Evolutionary conservation across 306 rosid species (phyloP), one percentile per base, ranked within the genome.

Genomic region (Pyrus betulifolia): DNA sequence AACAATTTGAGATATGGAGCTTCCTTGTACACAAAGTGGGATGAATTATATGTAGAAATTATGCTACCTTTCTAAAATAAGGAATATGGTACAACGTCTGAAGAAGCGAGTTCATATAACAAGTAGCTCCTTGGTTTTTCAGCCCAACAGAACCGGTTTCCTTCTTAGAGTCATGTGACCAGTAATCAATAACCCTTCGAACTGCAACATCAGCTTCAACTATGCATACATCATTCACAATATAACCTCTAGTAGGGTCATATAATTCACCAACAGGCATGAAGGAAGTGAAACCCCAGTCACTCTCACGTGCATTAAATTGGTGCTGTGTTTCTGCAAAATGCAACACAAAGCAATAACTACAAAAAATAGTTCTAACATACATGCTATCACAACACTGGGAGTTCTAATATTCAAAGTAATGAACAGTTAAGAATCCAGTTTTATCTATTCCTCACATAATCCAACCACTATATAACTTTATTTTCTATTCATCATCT

Each of bases 41-140:
- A 72, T 23, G 66, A 42, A 65, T 8, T 55, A 8, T 14, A 27
- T 14, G 25, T 8, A 19, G 30, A 44, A 13, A 73, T 35, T 23
- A 38, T 4, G 23, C 76, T 57, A 91, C 98, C 98, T 94, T 90
- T 85, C 98, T 88, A 77, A 94, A 94, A 83, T 88, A 91, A 65
- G 98, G 90, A 78, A 94, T 89, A 86, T 94, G 98, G 80, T 88
- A 94, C 82, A 94, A 80, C 12, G 96, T 93, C 82, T 93, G 98
- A 72, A 93, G 98, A 40, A 91, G 90, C 76, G 98, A 93, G 84
- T 94, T 94, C 98, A 94, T 91, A 81, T 94, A 94, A 90, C 98
- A 94, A 49, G 98, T 94, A 71, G 98, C 97, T 75, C 98, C 98
- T 85, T 90, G 98, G 79, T 94, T 94, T 85, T 94, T 94, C 44